These are phyloP conservation scores for Tubosaeta sp. DNA, from an alignment of 768 basidiomycete species.

Conservation along the genomic window DNA sequence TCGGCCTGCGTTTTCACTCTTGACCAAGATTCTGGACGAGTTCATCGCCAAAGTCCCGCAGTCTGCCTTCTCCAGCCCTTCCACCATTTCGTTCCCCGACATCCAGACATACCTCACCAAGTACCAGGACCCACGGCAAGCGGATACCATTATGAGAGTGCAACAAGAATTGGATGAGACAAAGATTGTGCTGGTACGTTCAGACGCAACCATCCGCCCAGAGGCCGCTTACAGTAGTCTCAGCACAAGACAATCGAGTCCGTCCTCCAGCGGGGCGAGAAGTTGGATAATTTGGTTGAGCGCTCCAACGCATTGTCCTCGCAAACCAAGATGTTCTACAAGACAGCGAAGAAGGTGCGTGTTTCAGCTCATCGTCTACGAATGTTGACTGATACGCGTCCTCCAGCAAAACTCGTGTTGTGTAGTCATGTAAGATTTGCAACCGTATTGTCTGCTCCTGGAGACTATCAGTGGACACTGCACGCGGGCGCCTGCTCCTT, in stretches of 20 bases:
- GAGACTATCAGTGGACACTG: constrained; percentile 17
- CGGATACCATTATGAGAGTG: constrained; percentile 97
- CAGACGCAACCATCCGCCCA: not conserved
- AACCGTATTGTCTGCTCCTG: constrained; percentile 10
- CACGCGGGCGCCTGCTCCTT: constrained; percentile 11
- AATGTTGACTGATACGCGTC: constrained; percentile 5
- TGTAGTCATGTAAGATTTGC: constrained; percentile 61
- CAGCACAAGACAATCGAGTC: constrained; percentile 99
- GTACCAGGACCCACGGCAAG: constrained; percentile 96
- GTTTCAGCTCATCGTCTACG: not conserved
- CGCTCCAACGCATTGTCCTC: constrained; percentile 83
- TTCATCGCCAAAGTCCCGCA: constrained; percentile 78
- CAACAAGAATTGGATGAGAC: constrained; percentile 99
- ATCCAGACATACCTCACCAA: constrained; percentile 76
- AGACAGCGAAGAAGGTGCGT: constrained; percentile 96
- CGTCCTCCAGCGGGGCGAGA: constrained; percentile 93
- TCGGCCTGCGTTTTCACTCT: constrained; percentile 91
- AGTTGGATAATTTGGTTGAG: constrained; percentile 92
- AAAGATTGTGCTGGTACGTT: constrained; percentile 90
- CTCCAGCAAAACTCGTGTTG: constrained; percentile 95
- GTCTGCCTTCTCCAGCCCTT: constrained; percentile 59
- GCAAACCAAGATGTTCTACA: constrained; percentile 98
- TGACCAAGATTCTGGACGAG: constrained; percentile 92
- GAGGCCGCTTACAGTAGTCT: not conserved
- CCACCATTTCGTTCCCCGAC: constrained; percentile 72